These are phyloP conservation scores for Neurospora sp. DNA, from an alignment of 2,329 filamentous ascomycete species.

Conservation along the genomic window DNA sequence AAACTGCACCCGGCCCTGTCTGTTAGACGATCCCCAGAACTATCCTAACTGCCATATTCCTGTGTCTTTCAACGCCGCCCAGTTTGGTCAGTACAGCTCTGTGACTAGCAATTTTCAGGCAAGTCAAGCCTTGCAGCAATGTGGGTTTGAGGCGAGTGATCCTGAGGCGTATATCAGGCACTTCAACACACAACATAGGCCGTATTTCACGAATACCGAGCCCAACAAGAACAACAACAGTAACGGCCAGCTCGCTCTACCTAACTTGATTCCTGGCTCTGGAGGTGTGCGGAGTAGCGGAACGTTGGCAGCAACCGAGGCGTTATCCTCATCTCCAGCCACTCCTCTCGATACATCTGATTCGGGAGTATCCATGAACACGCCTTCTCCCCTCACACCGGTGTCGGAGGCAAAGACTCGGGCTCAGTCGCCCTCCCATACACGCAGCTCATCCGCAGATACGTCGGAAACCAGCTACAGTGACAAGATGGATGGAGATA, in stretches of 20 bases:
- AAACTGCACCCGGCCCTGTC: conserved; percentile 16
- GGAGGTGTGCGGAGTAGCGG: background rate
- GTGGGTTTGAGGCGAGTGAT: conserved; percentile 16
- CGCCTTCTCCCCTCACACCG: conserved; percentile 17
- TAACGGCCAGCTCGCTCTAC: conserved; percentile 1
- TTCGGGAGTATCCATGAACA: conserved; percentile 13
- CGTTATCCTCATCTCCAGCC: conserved; percentile 12
- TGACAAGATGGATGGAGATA: conserved; percentile 4
- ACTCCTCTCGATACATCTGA: conserved; percentile 17
- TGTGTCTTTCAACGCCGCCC: conserved; percentile 3
- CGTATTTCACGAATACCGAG: conserved; percentile 8
- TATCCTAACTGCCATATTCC: conserved; percentile 18
- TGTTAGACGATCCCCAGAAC: conserved; percentile 16
- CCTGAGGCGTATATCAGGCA: conserved; percentile 17
- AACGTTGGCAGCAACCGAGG: conserved; percentile 9
- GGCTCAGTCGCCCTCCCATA: conserved; percentile 2
- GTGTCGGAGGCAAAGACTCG: conserved; percentile 11
- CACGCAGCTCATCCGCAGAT: conserved; percentile 10
- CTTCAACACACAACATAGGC: conserved; percentile 19
- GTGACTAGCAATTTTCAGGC: conserved; percentile 9
- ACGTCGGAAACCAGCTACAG: conserved; percentile 8
- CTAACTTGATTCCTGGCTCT: background rate
- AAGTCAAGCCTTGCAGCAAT: conserved; percentile 12
- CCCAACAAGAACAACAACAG: conserved; percentile 3
- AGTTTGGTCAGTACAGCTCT: conserved; percentile 12